phyloP scores from a whole-genome alignment of 192 early-diverging fungal species.

The Backusella macrospora region DNA sequence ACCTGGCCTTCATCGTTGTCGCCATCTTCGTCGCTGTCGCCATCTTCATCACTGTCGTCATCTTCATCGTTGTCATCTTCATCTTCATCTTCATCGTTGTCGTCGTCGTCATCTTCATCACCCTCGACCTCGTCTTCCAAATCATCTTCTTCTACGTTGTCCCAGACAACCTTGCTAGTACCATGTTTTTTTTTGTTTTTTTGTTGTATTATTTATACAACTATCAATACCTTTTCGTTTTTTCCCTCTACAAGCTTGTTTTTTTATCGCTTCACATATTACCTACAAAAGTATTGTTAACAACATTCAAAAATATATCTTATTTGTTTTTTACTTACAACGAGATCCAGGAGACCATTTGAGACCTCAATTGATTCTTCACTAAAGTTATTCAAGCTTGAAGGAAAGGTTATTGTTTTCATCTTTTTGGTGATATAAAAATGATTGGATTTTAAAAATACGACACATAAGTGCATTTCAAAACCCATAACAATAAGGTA shows the following conservation, averaged over 20 bases:
- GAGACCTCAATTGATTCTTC: slow-evolving; percentile 2
- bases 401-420: slow-evolving; percentile 3
- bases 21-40: too few relatives aligned
- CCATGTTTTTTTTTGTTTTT: slow-evolving; percentile 3
- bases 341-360: slow-evolving; percentile 21
- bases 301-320: slow-evolving; percentile 19
- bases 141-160: neutral
- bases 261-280: slow-evolving; percentile 12
- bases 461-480: slow-evolving; percentile 21
- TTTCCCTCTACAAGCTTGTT: slow-evolving; percentile 8
- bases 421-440: slow-evolving; percentile 16
- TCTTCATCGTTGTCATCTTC: slow-evolving; percentile 10
- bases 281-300: slow-evolving; percentile 14
- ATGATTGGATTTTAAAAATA: neutral
- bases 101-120: neutral
- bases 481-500: slow-evolving; percentile 20
- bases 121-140: neutral
- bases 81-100: neutral
- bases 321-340: slow-evolving; percentile 19
- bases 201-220: slow-evolving; percentile 3
- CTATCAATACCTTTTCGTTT: neutral
- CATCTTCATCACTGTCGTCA: neutral
- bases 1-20: too few relatives aligned
- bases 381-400: neutral
- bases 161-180: slow-evolving; percentile 8